These are phyloP conservation scores for Xylariaceae sp. DNA, from an alignment of 2,329 filamentous ascomycete species.

Conservation along the genomic window DNA sequence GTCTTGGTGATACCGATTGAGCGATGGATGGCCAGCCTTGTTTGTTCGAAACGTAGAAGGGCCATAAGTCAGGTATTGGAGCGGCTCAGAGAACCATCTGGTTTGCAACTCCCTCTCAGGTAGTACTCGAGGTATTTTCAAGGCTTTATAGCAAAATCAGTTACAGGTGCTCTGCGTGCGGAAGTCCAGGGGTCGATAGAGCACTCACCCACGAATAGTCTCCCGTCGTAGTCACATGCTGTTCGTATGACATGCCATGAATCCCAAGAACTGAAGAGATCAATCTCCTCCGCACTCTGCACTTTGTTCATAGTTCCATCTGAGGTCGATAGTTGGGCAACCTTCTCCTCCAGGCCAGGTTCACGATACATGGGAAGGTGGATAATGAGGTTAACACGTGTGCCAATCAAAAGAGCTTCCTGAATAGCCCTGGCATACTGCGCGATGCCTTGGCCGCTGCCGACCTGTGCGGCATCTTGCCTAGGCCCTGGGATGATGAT, in stretches of 20 bases:
- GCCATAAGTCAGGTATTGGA: constrained; percentile 66
- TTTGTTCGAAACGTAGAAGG: constrained; percentile 65
- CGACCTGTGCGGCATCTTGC: constrained; percentile 62
- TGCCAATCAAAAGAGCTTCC: constrained; percentile 77
- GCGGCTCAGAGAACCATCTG: constrained; percentile 73
- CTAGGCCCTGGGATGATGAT: constrained; percentile 82
- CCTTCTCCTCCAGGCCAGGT: constrained; percentile 61
- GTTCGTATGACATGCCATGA: constrained; percentile 89
- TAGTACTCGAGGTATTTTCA: constrained; percentile 64
- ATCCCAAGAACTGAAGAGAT: constrained; percentile 86
- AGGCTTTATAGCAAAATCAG: constrained; percentile 47
- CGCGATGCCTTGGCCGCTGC: constrained; percentile 59
- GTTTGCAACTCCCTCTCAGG: constrained; percentile 67
- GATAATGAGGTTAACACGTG: constrained; percentile 80
- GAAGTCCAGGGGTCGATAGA: neutral
- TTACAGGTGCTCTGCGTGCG: neutral
- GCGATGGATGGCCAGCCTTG: constrained; percentile 65
- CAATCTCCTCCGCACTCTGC: constrained; percentile 60
- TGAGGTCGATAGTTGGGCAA: constrained; percentile 58
- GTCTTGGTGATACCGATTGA: constrained; percentile 66
- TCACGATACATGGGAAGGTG: constrained; percentile 85
- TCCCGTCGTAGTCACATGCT: constrained; percentile 82
- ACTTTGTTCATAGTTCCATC: constrained; percentile 43
- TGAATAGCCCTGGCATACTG: constrained; percentile 86
- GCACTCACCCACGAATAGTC: constrained; percentile 82